A percentile compares a stretch with the other conserved stretches of the same genome.
phyloP scores from a whole-genome alignment of 768 basidiomycete species.

The Lactarius sp. region DNA sequence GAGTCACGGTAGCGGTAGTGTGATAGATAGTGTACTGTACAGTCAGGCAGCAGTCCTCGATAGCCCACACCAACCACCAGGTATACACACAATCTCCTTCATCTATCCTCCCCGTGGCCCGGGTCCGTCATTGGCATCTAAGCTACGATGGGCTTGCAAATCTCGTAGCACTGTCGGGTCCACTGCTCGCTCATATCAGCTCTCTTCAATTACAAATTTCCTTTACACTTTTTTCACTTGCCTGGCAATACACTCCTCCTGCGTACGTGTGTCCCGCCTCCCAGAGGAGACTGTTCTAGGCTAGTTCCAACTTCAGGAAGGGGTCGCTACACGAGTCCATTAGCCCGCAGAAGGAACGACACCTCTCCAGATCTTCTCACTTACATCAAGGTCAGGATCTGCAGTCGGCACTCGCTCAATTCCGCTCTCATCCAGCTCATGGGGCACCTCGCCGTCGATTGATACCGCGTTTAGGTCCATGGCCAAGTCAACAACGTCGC shows the following conservation, averaged over 20 bases:
- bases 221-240: slow-evolving; percentile 28
- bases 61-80: neutral
- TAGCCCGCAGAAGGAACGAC: slow-evolving; percentile 23
- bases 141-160: slow-evolving; percentile 79
- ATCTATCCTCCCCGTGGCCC: slow-evolving; percentile 12
- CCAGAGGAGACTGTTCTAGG: slow-evolving; percentile 46
- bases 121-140: slow-evolving; percentile 40
- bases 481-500: slow-evolving; percentile 81
- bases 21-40: neutral
- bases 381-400: slow-evolving; percentile 81
- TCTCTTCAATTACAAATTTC: neutral
- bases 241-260: slow-evolving; percentile 94
- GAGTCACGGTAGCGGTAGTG: neutral
- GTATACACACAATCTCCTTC: neutral
- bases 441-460: slow-evolving; percentile 60
- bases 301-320: slow-evolving; percentile 63
- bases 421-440: slow-evolving; percentile 72
- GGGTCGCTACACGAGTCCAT: slow-evolving; percentile 44
- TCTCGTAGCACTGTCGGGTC: slow-evolving; percentile 87
- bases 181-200: slow-evolving; percentile 43
- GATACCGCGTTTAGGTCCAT: slow-evolving; percentile 85
- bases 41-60: neutral
- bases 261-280: slow-evolving; percentile 73
- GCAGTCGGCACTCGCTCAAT: slow-evolving; percentile 89
- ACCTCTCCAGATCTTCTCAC: slow-evolving; percentile 35